Conservation (phyloP, 1,139 yeast species). For the Nakaseomyces delphensis region DNA sequence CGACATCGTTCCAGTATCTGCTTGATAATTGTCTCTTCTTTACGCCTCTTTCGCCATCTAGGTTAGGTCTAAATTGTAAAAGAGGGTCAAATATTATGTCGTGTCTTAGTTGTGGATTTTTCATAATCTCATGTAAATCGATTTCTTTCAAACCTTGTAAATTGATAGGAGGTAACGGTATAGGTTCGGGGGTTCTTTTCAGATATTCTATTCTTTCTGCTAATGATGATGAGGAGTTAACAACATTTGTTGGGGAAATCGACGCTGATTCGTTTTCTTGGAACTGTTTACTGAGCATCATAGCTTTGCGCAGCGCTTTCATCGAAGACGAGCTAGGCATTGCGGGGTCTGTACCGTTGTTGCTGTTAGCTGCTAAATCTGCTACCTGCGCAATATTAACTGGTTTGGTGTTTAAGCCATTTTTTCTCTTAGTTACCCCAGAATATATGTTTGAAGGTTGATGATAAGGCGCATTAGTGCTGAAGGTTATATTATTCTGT, state of each 20-base stretch:
- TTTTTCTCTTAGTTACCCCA: neutral
- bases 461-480: constrained; percentile 6
- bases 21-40: constrained; percentile 69
- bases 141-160: constrained; percentile 76
- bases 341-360: constrained; percentile 3
- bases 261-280: constrained; percentile 1
- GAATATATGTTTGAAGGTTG: constrained; percentile 1
- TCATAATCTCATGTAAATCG: constrained; percentile 79
- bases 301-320: neutral
- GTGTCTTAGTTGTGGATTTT: constrained; percentile 87
- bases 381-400: neutral
- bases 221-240: constrained; percentile 9
- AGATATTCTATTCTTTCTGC: constrained; percentile 26
- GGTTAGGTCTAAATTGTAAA: constrained; percentile 82
- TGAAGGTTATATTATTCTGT: constrained; percentile 2
- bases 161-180: constrained; percentile 67
- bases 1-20: constrained; percentile 75
- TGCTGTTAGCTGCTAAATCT: neutral
- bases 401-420: neutral
- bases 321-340: neutral
- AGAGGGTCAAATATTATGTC: constrained; percentile 90
- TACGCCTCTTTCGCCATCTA: constrained; percentile 84
- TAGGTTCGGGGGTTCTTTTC: constrained; percentile 19
- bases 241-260: constrained; percentile 7
- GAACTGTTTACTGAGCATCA: constrained; percentile 4